Percentiles rank a stretch among this genome's conserved stretches.
Conservation (phyloP, 2,329 filamentous ascomycete species). For the Arthrinium puccinioides region DNA sequence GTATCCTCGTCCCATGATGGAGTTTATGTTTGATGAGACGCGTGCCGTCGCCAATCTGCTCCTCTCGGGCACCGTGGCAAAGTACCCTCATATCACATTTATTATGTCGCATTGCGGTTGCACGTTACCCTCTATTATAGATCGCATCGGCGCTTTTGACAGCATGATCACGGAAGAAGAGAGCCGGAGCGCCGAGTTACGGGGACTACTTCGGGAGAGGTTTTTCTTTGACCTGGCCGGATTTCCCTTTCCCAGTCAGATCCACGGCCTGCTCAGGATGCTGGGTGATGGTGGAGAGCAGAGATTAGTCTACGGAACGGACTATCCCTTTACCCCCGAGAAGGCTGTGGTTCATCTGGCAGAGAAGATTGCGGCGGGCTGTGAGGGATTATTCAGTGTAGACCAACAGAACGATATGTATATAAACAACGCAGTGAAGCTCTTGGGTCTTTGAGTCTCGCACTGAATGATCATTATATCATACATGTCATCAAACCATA, state of each 20-base stretch:
- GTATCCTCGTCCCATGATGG: constrained; percentile 30
- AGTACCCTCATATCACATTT: constrained; percentile 36
- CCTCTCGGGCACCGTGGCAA: constrained; percentile 34
- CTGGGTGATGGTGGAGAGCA: constrained; percentile 24
- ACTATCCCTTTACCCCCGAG: constrained; percentile 41
- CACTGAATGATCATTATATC: too few relatives aligned
- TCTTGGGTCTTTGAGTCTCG: constrained; percentile 2
- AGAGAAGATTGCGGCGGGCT: constrained; percentile 31
- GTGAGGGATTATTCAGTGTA: constrained; percentile 24
- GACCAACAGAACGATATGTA: neutral
- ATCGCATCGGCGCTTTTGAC: constrained; percentile 25
- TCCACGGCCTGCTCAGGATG: constrained; percentile 37
- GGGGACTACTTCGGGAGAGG: constrained; percentile 17
- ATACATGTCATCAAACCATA: neutral
- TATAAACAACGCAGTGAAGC: neutral
- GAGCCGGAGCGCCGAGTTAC: constrained; percentile 5
- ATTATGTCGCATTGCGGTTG: constrained; percentile 42
- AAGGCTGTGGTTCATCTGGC: constrained; percentile 22
- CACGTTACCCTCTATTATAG: constrained; percentile 33
- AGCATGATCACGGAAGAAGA: constrained; percentile 1
- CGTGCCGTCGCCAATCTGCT: constrained; percentile 40
- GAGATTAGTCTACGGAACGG: constrained; percentile 43
- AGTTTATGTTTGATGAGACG: constrained; percentile 47
- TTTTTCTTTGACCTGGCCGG: constrained; percentile 48
- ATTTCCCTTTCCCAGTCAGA: constrained; percentile 39